A percentile compares a stretch with the other conserved stretches of the same genome.
phyloP scores from a whole-genome alignment of 2,329 filamentous ascomycete species.

The Penicillium sp. region DNA sequence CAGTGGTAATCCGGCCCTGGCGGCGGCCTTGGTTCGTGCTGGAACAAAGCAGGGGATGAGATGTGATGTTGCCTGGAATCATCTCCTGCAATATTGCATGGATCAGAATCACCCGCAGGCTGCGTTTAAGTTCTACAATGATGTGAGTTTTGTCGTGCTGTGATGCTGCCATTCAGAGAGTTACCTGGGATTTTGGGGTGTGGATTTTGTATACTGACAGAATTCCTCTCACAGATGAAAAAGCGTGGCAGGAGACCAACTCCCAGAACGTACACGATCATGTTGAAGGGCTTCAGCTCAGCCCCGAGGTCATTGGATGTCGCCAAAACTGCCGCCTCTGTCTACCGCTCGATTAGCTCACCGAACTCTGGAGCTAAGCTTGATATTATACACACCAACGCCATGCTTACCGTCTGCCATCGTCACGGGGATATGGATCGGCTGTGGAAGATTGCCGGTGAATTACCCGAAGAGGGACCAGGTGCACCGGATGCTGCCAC shows the following conservation, averaged over 20 bases:
- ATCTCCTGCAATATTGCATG: constrained; percentile 65
- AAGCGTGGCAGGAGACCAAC: constrained; percentile 76
- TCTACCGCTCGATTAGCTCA: constrained; percentile 67
- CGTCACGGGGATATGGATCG: constrained; percentile 66
- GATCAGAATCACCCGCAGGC: constrained; percentile 50
- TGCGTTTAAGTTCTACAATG: constrained; percentile 79
- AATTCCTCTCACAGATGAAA: constrained; percentile 63
- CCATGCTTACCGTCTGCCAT: constrained; percentile 72
- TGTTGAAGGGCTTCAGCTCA: constrained; percentile 65
- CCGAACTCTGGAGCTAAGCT: constrained; percentile 58
- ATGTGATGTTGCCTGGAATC: constrained; percentile 77
- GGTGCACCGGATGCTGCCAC: constrained; percentile 62
- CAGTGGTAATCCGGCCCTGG: constrained; percentile 56
- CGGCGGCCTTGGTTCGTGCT: constrained; percentile 57
- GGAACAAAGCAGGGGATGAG: constrained; percentile 55
- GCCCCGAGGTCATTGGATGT: constrained; percentile 46
- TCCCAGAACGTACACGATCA: constrained; percentile 70
- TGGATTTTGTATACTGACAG: constrained; percentile 3
- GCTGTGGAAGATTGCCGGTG: constrained; percentile 66
- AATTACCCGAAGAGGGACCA: constrained; percentile 56
- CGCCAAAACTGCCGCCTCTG: constrained; percentile 59
- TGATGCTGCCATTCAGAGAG: background rate
- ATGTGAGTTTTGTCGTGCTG: constrained; percentile 45
- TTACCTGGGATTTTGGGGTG: background rate
- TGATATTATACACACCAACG: constrained; percentile 76